Evolutionary conservation across 805 yeast species (phyloP).

Genomic region (Ogataea pignaliae): DNA sequence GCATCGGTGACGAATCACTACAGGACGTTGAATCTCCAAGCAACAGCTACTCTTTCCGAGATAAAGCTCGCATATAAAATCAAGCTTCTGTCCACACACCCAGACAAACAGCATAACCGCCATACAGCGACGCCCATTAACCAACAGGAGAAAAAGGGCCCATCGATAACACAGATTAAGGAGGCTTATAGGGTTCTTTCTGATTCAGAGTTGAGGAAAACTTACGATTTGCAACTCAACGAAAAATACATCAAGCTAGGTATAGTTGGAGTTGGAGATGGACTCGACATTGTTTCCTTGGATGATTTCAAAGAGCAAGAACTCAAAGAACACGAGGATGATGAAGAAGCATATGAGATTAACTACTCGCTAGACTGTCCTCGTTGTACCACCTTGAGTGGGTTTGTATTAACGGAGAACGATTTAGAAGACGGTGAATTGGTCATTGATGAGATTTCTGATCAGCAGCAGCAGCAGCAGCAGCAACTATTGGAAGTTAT

Average conservation of each 20-base stretch:
- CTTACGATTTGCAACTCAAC: constrained; percentile 50
- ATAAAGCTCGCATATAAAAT: constrained; percentile 62
- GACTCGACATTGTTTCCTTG: constrained; percentile 62
- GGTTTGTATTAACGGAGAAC: constrained; percentile 56
- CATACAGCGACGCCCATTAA: neutral
- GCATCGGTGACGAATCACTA: constrained; percentile 34
- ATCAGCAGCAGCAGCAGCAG: constrained; percentile 26
- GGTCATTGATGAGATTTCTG: constrained; percentile 33
- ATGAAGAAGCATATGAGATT: constrained; percentile 27
- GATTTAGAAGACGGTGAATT: constrained; percentile 55
- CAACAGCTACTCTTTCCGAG: constrained; percentile 33
- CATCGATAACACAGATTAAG: constrained; percentile 35
- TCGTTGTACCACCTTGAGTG: constrained; percentile 48
- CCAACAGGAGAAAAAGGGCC: neutral
- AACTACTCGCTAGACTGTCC: constrained; percentile 57
- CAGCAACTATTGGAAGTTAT: constrained; percentile 48
- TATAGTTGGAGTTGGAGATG: constrained; percentile 50
- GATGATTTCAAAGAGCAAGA: constrained; percentile 44
- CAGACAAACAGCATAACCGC: constrained; percentile 52
- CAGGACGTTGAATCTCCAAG: constrained; percentile 50
- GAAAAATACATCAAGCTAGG: constrained; percentile 34
- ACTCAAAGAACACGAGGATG: constrained; percentile 26
- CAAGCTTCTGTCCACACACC: constrained; percentile 63
- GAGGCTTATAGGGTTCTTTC: constrained; percentile 59
- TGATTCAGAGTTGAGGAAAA: constrained; percentile 33